Percentiles rank a stretch among this genome's conserved stretches.
phyloP scores from a whole-genome alignment of 768 basidiomycete genomes.

The Pleurotus salmoneostramineus region DNA sequence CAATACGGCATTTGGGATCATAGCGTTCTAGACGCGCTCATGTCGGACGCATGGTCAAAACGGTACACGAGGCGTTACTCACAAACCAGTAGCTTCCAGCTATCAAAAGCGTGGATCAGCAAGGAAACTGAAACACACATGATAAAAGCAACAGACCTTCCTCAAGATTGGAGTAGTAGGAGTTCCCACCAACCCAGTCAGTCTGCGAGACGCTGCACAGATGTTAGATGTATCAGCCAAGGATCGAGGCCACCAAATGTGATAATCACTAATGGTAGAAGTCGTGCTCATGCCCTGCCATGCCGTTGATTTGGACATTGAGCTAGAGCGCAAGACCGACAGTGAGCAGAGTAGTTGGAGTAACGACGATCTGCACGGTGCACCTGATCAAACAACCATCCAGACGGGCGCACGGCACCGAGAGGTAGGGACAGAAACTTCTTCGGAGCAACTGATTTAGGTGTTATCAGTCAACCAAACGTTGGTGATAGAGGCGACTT shows the following conservation, averaged over 20 bases:
- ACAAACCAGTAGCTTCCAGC: slow-evolving; percentile 62
- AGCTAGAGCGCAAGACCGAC: slow-evolving; percentile 20
- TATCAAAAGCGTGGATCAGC: slow-evolving; percentile 13
- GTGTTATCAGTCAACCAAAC: not conserved
- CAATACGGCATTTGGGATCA: slow-evolving; percentile 50
- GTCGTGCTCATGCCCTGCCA: slow-evolving; percentile 41
- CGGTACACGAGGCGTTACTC: slow-evolving; percentile 15
- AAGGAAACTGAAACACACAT: not conserved
- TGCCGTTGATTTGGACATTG: slow-evolving; percentile 37
- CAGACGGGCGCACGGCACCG: slow-evolving; percentile 31
- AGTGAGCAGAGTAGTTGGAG: not conserved
- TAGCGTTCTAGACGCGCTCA: slow-evolving; percentile 34
- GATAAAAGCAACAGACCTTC: slow-evolving; percentile 25
- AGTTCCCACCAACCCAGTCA: slow-evolving; percentile 38
- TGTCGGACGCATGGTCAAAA: not conserved
- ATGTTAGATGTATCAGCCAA: not conserved
- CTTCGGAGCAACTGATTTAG: slow-evolving; percentile 33
- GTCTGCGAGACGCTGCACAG: slow-evolving; percentile 30
- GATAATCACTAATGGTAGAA: slow-evolving; percentile 33
- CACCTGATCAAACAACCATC: slow-evolving; percentile 42
- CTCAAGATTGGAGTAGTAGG: slow-evolving; percentile 37
- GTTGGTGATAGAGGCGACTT: not conserved
- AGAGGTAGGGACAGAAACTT: slow-evolving; percentile 36
- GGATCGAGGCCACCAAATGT: not conserved
- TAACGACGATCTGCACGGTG: not conserved